Base-by-base conservation (phyloP, 306 rosid genomes). In the Glycine soja region DNA sequence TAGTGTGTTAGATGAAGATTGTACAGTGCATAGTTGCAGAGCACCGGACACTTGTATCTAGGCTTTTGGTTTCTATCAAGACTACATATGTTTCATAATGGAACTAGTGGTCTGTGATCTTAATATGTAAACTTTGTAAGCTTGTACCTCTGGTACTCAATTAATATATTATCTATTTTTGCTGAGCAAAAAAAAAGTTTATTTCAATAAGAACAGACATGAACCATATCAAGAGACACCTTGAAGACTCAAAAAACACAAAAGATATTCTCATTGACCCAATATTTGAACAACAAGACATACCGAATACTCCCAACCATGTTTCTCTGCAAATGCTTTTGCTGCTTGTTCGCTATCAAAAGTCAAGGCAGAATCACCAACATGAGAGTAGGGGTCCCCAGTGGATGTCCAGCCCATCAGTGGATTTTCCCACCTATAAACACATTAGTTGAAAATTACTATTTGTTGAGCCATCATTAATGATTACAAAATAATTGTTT, bases 361-460 rank as follows among this genome's bases (percentile, higher is more conserved):
- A 88, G 83, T 61, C 77, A 95, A 86, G 63, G 85, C 97, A 34
- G 99, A 77, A 70, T 93, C 99, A 69, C 99, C 99, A 67, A 95
- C 99, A 70, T 95, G 85, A 56, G 99, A 79, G 43, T 93, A 95
- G 45, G 99, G 98, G 80, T 95, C 98, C 46, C 98, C 98, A 54
- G 98, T 94, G 53, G 98, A 94, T n/a, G 98, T 94, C 99, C 99
- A 95, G 50, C 99, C 99, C 99, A 95, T 95, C 83, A 95, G 80
- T 76, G 99, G 99, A 82, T 95, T 95, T 79, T 95, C 99, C 99
- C 99, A 95, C 92, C 98, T 93, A 77, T 57, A 70, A 85, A 86
- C 74, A 54, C 19, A 83, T 81, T 67, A 56, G 70, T 71, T 65
- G 15, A 73, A 10, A 54, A 19, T 78, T 45, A 79, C 62, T 12